Conservation (phyloP, 257 asterid genomes). For the Nicotiana attenuata region DNA sequence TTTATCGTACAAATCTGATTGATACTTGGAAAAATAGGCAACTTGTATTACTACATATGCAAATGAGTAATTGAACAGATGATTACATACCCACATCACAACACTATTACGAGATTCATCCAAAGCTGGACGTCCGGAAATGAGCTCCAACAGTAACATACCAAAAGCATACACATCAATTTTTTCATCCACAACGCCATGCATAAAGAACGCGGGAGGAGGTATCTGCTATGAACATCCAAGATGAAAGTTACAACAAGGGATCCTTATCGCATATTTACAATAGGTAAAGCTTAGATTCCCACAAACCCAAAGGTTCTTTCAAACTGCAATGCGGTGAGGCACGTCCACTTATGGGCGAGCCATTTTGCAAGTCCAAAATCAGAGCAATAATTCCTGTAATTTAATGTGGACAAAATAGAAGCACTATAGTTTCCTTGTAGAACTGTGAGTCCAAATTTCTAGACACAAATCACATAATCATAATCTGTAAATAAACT, state of each 20-base stretch:
- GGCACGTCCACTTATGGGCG: slow-evolving; percentile 93
- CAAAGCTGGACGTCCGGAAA: slow-evolving; percentile 82
- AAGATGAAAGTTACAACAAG: not conserved
- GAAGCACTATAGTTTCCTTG: not conserved
- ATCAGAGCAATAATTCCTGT: slow-evolving; percentile 42
- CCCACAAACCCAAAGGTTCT: slow-evolving; percentile 81
- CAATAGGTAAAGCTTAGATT: not conserved
- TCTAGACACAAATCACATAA: not conserved
- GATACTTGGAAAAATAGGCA: not conserved
- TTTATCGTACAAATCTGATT: not conserved
- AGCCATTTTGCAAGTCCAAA: slow-evolving; percentile 98
- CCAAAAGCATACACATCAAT: slow-evolving; percentile 94
- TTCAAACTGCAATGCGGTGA: slow-evolving; percentile 72
- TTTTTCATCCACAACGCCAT: slow-evolving; percentile 87
- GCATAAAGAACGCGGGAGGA: slow-evolving; percentile 88
- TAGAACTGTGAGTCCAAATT: not conserved
- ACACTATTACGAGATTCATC: slow-evolving; percentile 70
- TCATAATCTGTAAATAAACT: not conserved
- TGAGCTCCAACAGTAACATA: slow-evolving; percentile 67
- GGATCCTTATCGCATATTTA: not conserved
- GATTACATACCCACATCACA: slow-evolving; percentile 84
- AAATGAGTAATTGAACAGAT: not conserved
- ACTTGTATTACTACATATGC: not conserved
- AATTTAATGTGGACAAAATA: not conserved
- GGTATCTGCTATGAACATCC: slow-evolving; percentile 50